Conservation (phyloP, 164 flowering plant species). For the Malania oleifera region DNA sequence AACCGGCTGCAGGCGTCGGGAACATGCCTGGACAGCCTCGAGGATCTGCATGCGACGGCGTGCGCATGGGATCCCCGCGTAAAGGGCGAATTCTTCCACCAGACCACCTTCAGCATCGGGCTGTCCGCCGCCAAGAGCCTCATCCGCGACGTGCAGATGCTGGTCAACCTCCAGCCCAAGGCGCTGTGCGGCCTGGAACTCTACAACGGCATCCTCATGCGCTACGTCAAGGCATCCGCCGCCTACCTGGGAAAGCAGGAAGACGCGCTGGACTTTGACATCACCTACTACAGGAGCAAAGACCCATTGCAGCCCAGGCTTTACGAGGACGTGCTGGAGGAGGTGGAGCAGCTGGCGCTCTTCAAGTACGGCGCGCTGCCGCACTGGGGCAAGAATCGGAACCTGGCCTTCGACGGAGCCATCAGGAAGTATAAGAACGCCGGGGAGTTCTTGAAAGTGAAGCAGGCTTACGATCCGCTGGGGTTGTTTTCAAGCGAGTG, state of each 20-base stretch:
- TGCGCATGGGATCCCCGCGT: slow-evolving; percentile 74
- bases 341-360: slow-evolving; percentile 65
- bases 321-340: slow-evolving; percentile 56
- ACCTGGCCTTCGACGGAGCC: slow-evolving; percentile 55
- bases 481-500: slow-evolving; percentile 71
- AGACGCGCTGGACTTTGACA: slow-evolving; percentile 65
- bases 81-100: slow-evolving; percentile 56
- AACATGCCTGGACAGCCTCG: slow-evolving; percentile 47
- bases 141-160: slow-evolving; percentile 56
- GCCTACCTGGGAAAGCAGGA: slow-evolving; percentile 70
- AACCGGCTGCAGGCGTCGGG: slow-evolving; percentile 67
- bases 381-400: slow-evolving; percentile 84
- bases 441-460: slow-evolving; percentile 47
- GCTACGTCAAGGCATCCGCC: slow-evolving; percentile 64
- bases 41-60: slow-evolving; percentile 29
- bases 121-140: slow-evolving; percentile 46
- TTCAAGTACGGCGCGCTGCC: slow-evolving; percentile 65
- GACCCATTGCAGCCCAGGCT: slow-evolving; percentile 54
- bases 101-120: slow-evolving; percentile 48
- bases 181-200: slow-evolving; percentile 61
- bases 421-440: slow-evolving; percentile 40
- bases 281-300: slow-evolving; percentile 58
- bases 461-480: slow-evolving; percentile 45
- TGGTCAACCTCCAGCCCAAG: slow-evolving; percentile 38
- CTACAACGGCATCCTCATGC: slow-evolving; percentile 66